phyloP scores from a whole-genome alignment of 1,284 basidiomycete species.

The Meripilus lineatus region DNA sequence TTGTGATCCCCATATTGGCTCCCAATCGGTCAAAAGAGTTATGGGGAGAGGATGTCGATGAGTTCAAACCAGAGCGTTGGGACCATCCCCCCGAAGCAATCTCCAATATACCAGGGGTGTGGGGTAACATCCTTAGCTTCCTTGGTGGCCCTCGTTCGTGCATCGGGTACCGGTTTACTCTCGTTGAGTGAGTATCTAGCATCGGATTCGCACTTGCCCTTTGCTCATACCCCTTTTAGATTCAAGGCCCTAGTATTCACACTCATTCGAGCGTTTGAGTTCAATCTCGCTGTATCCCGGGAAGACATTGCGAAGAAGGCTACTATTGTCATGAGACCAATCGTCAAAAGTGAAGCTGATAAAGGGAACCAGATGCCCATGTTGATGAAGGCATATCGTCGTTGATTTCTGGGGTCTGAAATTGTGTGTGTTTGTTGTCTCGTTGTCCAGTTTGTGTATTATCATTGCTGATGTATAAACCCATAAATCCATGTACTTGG shows the following conservation, averaged over 20 bases:
- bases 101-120: conserved; percentile 49
- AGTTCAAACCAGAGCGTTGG: conserved; percentile 61
- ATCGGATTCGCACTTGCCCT: not conserved
- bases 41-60: conserved; percentile 51
- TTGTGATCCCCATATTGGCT: conserved; percentile 43
- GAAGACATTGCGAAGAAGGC: conserved; percentile 18
- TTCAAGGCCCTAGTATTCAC: conserved; percentile 54
- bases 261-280: conserved; percentile 51
- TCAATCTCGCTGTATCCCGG: conserved; percentile 44
- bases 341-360: conserved; percentile 10
- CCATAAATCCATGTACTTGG: too few species aligned
- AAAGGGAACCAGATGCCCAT: conserved; percentile 17
- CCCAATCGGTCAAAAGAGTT: conserved; percentile 41
- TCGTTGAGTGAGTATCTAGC: conserved; percentile 48
- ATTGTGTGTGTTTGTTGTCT: too few species aligned
- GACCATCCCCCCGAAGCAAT: conserved; percentile 39
- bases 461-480: too few species aligned
- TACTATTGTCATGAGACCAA: conserved; percentile 18
- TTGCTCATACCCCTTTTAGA: conserved; percentile 27
- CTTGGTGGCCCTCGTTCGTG: conserved; percentile 55
- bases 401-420: too few species aligned
- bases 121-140: conserved; percentile 57
- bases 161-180: conserved; percentile 67
- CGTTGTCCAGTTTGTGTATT: too few species aligned
- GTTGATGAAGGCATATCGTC: conserved; percentile 14